Evolutionary conservation across 441 rosid species (phyloP).

Genomic region (Eruca vesicaria): DNA sequence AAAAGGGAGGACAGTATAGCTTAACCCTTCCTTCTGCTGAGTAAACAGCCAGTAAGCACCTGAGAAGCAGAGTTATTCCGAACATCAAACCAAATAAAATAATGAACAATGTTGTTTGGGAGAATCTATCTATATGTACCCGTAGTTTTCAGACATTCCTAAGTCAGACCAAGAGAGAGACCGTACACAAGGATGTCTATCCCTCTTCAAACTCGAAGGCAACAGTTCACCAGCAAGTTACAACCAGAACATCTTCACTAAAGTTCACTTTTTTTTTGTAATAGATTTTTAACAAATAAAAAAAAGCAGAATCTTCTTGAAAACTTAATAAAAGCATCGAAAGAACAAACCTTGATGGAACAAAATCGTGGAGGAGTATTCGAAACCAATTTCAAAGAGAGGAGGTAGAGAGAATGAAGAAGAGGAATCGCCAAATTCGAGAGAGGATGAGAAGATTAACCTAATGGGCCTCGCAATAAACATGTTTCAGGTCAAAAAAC

Average conservation of each 20-base stretch:
- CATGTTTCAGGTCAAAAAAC: no score
- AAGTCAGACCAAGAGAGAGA: constrained; percentile 89
- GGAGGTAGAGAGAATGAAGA: no score
- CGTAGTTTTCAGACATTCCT: constrained; percentile 87
- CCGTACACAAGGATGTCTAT: constrained; percentile 63
- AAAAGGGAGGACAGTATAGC: constrained; percentile 77
- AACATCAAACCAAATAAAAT: not conserved
- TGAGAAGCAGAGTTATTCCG: constrained; percentile 30
- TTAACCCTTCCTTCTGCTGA: constrained; percentile 80
- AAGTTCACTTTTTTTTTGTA: not conserved
- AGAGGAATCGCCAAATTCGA: no score
- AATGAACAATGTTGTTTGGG: not conserved
- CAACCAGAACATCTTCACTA: constrained; percentile 11
- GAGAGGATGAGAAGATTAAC: no score
- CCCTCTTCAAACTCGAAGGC: constrained; percentile 64
- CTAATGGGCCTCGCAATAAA: no score
- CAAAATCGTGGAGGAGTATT: no score
- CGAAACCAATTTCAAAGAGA: no score
- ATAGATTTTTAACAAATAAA: no score
- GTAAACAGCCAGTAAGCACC: constrained; percentile 92
- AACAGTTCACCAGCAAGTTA: constrained; percentile 59
- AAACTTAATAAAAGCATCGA: not conserved
- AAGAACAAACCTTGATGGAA: constrained; percentile 59
- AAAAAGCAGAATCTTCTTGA: not conserved
- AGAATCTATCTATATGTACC: constrained; percentile 42